Base-by-base conservation (phyloP, 2,329 filamentous ascomycete species). In the Ophiocordyceps camponoti-floridani region DNA sequence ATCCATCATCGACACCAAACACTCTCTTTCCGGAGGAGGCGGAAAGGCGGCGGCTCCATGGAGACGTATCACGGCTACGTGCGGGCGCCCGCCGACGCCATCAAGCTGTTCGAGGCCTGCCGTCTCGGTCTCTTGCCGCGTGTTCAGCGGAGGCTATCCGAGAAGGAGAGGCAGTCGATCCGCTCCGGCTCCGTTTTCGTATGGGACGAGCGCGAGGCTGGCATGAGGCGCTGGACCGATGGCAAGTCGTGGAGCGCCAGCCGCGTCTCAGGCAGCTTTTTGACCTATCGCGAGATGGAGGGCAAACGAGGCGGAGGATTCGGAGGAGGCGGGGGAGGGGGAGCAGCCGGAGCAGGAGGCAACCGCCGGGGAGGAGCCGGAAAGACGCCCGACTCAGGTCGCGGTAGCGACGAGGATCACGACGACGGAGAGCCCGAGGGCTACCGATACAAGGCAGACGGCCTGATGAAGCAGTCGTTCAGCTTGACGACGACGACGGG, bases 201-300 rank as follows among this genome's bases (percentile, higher is more conserved):
- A n/a, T 98, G 91, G 91, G 91, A 98, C 62, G 91, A 98, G 69
- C 73, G 89, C 54, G 91, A 98, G 68, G 91, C 91, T 11, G 91
- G 91, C 52, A 98, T 98, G 91, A 76, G 91, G 56, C 73, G 91
- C 62, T 98, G 91, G 91, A 98, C 91, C 0, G 91, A 98, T 55
- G 91, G 91, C 46, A 98, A 98, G 62, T 96, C 89, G 33, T 98
- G 91, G 91, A 96, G 89, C 58, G 91, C 91, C 31, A 96, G 89
- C 65, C 78, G 91, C 49, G 91, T 98, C 1, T 96, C 89, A 0
- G 91, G 91, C 44, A 96, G 91, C 66, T 98, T 98, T 61, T 65
- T 98, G 48, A 96, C 91, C 8, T 98, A 98, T 58, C 75, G 91
- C 37, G 91, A 98, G 60, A 98, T 98, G 91, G 91, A 98, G 63